Evolutionary conservation across 106 monocot genomes (phyloP), one percentile per base, ranked within the genome.

Genomic region (Phalaenopsis aphrodite): DNA sequence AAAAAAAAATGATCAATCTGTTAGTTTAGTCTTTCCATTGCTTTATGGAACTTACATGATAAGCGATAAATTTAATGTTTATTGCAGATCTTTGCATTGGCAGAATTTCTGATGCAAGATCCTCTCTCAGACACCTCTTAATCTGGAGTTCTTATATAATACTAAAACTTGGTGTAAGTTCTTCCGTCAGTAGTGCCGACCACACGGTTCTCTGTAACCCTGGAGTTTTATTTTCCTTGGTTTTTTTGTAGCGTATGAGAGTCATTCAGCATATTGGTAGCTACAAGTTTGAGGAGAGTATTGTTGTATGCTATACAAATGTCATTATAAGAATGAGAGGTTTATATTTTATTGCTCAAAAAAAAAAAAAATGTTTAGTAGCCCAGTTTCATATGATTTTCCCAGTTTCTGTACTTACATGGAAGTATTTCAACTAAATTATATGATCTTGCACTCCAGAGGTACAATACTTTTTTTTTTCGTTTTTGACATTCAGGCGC

Each of bases 401-500:
- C 14, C 6, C 23, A 24, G 64, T 64, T 30, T 30, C 30, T 30
- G 30, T 30, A 30, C 30, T 30, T 30, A 30, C 30, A 30, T 30
- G 30, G 30, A 30, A 30, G 30, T 30, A 30, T 30, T 30, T 30
- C 30, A 30, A 30, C 30, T 30, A 30, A 30, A 30, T 30, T 30
- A 30, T 30, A 30, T 30, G 0, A 30, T 30, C 30, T 30, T 30
- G 30, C 30, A 30, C 30, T 30, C 30, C 30, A 30, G 30, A 30
- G 30, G 30, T 30, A 30, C 30, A 30, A 30, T 30, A 30, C 30
- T 30, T 30, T 30, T 30, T 30, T 30, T 30, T 30, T 30, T 24
- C n/a, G n/a, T 30, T 30, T 30, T 30, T 30, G 30, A 30, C 30
- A 46, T 84, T 78, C 85, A 96, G 93, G 75, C 91, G 90, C 10